Conservation (phyloP, 1,139 yeast genomes). For the Kodamaea ohmeri region DNA sequence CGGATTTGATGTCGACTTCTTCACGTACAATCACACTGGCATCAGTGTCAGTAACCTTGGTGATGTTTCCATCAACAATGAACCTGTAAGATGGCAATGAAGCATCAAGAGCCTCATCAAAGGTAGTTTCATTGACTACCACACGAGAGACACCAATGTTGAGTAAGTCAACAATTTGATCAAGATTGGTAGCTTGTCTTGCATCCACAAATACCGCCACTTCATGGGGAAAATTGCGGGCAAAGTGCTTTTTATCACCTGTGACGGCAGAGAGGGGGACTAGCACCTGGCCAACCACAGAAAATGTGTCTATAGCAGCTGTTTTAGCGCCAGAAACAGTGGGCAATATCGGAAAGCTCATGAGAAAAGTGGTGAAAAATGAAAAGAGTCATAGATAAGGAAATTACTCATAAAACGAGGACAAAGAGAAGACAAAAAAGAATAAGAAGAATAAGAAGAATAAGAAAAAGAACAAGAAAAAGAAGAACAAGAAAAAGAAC, state of each 20-base stretch:
- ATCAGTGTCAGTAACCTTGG: slow-evolving; percentile 15
- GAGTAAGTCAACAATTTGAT: slow-evolving; percentile 52
- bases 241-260: slow-evolving; percentile 33
- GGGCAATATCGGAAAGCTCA: slow-evolving; percentile 52
- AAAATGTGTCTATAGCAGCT: slow-evolving; percentile 24
- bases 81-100: slow-evolving; percentile 66
- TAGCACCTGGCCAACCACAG: slow-evolving; percentile 41
- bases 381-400: slow-evolving; percentile 7
- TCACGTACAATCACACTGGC: slow-evolving; percentile 19
- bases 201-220: slow-evolving; percentile 38
- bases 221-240: slow-evolving; percentile 32
- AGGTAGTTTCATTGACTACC: slow-evolving; percentile 40
- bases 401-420: too few relatives aligned
- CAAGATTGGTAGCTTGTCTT: slow-evolving; percentile 22
- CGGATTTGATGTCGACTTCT: slow-evolving; percentile 17
- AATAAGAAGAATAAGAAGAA: not conserved
- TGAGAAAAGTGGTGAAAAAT: slow-evolving; percentile 13
- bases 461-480: not conserved
- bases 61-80: slow-evolving; percentile 30
- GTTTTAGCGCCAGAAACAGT: slow-evolving; percentile 23
- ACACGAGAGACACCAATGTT: slow-evolving; percentile 65
- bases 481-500: not conserved
- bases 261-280: slow-evolving; percentile 30
- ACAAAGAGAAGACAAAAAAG: not conserved
- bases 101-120: slow-evolving; percentile 34